Evolutionary conservation across 345 rosid genomes (phyloP).

Genomic region (thale cress (Arabidopsis thaliana)): DNA sequence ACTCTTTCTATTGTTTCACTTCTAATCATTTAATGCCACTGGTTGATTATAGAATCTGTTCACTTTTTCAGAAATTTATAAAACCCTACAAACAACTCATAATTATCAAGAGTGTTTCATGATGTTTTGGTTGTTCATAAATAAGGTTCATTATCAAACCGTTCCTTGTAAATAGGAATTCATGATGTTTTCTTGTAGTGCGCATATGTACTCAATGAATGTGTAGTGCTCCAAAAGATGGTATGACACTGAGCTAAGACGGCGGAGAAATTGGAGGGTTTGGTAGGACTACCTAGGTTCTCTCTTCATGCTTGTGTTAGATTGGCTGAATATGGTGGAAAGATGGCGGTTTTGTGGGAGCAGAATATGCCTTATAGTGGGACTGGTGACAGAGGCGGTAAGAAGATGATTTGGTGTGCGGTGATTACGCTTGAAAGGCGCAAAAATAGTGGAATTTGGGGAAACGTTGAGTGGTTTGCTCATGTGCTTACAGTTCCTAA

Average conservation of each 20-base stretch:
- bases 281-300: neutral
- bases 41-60: neutral
- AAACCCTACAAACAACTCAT: neutral
- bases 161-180: too few species aligned
- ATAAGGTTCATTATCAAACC: neutral
- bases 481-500: neutral
- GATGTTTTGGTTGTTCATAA: slow-evolving; percentile 14
- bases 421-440: neutral
- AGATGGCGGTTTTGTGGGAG: neutral
- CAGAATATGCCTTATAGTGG: neutral
- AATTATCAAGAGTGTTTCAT: neutral
- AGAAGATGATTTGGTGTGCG: neutral
- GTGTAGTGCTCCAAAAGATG: neutral
- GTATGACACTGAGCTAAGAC: neutral
- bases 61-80: neutral
- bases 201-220: too few species aligned
- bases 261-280: neutral
- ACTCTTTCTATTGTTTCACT: neutral
- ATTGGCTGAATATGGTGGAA: neutral
- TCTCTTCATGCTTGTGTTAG: neutral
- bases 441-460: neutral
- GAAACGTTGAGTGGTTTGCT: neutral
- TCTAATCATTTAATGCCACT: neutral
- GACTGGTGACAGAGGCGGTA: neutral
- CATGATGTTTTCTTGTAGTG: too few species aligned